These are phyloP conservation scores for Paecilomyces dactylethromorphus DNA, from an alignment of 2,329 filamentous ascomycete genomes.

Conservation along the genomic window DNA sequence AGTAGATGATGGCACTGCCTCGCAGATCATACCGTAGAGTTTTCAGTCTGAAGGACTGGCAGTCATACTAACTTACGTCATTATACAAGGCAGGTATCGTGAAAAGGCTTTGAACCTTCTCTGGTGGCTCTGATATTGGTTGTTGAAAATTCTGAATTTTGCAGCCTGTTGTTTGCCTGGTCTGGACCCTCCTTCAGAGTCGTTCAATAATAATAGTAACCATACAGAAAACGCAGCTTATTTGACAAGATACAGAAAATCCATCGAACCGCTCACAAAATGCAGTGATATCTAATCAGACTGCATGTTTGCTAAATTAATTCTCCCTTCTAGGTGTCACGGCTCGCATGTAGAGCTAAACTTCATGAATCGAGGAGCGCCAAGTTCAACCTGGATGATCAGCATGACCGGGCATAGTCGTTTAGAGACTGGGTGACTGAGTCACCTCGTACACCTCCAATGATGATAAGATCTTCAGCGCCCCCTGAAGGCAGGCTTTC, in stretches of 20 bases:
- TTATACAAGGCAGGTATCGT: background rate
- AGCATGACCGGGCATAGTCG: background rate
- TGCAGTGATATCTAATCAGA: background rate
- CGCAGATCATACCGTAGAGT: background rate
- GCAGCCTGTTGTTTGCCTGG: background rate
- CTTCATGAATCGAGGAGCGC: background rate
- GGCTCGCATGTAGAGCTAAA: background rate
- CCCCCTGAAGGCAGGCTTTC: conserved; percentile 62
- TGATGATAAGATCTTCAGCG: conserved; percentile 26
- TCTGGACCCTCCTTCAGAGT: background rate
- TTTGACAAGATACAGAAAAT: background rate
- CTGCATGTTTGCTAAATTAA: background rate
- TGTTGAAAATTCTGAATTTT: background rate
- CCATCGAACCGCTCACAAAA: background rate
- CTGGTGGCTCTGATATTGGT: background rate
- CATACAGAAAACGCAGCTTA: background rate
- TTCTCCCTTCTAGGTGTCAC: background rate
- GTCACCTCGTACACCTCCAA: background rate
- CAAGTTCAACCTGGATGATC: background rate
- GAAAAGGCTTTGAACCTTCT: background rate
- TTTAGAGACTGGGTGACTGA: background rate
- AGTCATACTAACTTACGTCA: background rate
- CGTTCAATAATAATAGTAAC: background rate
- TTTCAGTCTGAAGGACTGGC: background rate
- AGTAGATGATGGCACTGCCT: background rate